Percentiles rank a stretch among this genome's conserved stretches.
phyloP scores from a whole-genome alignment of 2,329 filamentous ascomycete species.

The Epichloe sibirici region DNA sequence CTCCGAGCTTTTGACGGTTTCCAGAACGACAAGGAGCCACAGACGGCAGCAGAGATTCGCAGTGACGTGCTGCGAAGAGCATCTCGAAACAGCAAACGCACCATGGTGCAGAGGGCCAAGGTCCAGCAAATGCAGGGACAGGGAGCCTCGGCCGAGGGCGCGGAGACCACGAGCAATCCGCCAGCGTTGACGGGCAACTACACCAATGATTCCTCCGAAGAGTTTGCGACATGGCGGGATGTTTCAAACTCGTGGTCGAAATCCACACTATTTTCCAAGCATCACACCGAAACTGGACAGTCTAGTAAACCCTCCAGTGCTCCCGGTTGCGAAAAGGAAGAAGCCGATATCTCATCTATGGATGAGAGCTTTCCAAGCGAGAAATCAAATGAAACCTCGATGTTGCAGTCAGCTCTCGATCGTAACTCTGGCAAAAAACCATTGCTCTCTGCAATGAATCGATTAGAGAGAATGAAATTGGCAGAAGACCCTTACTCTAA shows the following conservation, averaged over 20 bases:
- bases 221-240: conserved; percentile 33
- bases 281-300: not conserved
- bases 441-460: conserved; percentile 3
- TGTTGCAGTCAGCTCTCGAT: conserved; percentile 20
- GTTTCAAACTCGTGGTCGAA: conserved; percentile 15
- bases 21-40: conserved; percentile 10
- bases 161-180: conserved; percentile 2
- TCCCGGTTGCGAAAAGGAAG: conserved; percentile 12
- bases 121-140: conserved; percentile 7
- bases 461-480: conserved; percentile 6
- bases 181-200: conserved; percentile 33
- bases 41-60: conserved; percentile 21
- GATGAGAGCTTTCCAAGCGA: conserved; percentile 28
- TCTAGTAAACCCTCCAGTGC: not conserved
- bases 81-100: conserved; percentile 10
- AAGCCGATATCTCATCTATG: conserved; percentile 25
- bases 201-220: conserved; percentile 39
- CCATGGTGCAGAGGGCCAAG: conserved; percentile 8
- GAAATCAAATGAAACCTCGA: conserved; percentile 9
- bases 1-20: conserved; percentile 25
- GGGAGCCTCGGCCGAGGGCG: conserved; percentile 5
- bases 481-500: conserved; percentile 29
- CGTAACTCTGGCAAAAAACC: conserved; percentile 9
- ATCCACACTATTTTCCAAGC: conserved; percentile 14
- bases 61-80: conserved; percentile 18